Evolutionary conservation across 75 land plant species (phyloP), one percentile per base, ranked within the genome.

Genomic region (Cupressus sempervirens): DNA sequence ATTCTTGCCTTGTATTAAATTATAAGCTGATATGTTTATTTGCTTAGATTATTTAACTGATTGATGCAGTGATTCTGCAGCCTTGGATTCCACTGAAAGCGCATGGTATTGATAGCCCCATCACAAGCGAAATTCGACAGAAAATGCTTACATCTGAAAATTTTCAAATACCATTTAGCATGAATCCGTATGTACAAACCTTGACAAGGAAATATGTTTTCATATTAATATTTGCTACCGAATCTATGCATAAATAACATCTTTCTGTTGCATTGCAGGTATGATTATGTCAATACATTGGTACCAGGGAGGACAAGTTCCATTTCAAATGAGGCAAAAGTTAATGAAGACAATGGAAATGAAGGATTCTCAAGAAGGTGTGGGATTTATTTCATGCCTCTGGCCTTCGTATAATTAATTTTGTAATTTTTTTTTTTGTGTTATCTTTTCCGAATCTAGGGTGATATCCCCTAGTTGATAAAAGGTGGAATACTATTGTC

Each of bases 81-180:
- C 73, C 92, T n/a, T 91, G 88, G 92, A 90, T 91, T 54, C 50
- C 91, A 72, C 83, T 91, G 48, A 89, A 89, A 45, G 85, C 89
- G 23, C 91, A 90, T 89, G 92, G 91, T 68, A 68, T 79, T n/a
- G 92, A 89, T 67, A 91, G 92, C 67, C 91, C 92, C 7, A 62
- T 91, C 70, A 89, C 91, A 45, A 68, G 85, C 23, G 84, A 45
- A 32, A 85, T 91, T 70, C 68, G 87, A 53, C 77, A 46, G 81
- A 83, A 85, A 73, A 85, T 91, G 87, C 84, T 85, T 65, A 72
- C 87, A 36, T 73, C 67, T 83, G 86, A 82, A 40, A 76, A 80
- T 34, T 86, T 56, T 54, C 79, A 73, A 40, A 87, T 91, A 41
- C 83, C 85, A 29, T 91, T 91, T 81, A 50, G 45, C 70, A 80